Base-by-base conservation (phyloP, 2,329 filamentous ascomycete species). In the Cordyceps cicadae region DNA sequence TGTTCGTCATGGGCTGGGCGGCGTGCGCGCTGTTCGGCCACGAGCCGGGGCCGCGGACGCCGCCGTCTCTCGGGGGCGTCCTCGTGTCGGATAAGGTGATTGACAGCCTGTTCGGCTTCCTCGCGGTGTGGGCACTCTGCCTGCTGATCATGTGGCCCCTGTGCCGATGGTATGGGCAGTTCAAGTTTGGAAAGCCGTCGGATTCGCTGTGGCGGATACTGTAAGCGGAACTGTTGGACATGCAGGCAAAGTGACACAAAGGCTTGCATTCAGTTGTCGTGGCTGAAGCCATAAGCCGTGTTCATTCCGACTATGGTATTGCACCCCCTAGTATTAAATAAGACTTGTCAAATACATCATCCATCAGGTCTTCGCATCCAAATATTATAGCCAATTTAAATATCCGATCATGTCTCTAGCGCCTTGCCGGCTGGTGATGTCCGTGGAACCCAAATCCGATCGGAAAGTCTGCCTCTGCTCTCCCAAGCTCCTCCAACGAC, bases 361-460 rank as follows among this genome's bases (percentile, higher is more conserved):
- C 39, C 15, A 43, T n/a, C 39, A 8, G 15, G 2, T 43, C n/a
- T n/a, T 43, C 39, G n/a, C 7, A n/a, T 43, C 39, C 11, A n/a
- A 43, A 43, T 43, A 43, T 43, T 17, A 17, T 14, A 9, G 12
- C 34, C 34, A 37, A 37, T 37, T 37, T 11, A 37, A 37, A 37
- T 43, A 17, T 5, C 15, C 39, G 12, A 7, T 43, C 14, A 15
- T 29, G 39, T 8, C 39, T 43, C 5, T 26, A 54, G 11, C 15
- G 14, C 14, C 14, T 37, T 14, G 4, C 4, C 12, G 48, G 14
- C 43, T 60, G 58, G 32, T 86, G 82, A 15, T 77, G 67, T 0
- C 87, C 87, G 70, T 90, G 87, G 64, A 90, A 87, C 0, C 86
- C 86, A 62, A 89, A 75, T 0, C 76, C 80, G 62, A 90, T 79